phyloP scores from a whole-genome alignment of 192 early-diverging fungal genomes.

The Linnemannia exigua region DNA sequence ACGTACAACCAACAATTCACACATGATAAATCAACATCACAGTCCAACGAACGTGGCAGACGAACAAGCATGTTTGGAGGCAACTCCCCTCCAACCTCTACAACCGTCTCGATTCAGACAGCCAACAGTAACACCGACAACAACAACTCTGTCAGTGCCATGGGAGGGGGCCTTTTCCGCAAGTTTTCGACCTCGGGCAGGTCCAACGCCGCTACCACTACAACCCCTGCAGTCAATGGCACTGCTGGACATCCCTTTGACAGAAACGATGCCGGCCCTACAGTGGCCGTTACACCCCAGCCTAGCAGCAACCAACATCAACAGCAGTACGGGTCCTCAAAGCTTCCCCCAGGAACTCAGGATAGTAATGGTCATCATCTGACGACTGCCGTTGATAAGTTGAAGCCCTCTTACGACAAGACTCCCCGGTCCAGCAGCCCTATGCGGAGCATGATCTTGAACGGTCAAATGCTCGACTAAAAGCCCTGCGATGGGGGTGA shows the following conservation, averaged over 20 bases:
- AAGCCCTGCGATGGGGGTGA: neutral
- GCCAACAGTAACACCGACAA: neutral
- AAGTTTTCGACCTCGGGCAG: slow-evolving; percentile 32
- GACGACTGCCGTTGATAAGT: slow-evolving; percentile 29
- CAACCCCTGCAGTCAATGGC: neutral
- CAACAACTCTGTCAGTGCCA: neutral
- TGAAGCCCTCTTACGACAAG: slow-evolving; percentile 44
- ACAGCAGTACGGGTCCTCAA: neutral
- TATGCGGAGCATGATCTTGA: slow-evolving; percentile 53
- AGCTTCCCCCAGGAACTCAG: neutral
- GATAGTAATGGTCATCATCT: neutral
- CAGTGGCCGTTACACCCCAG: neutral
- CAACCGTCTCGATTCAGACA: neutral
- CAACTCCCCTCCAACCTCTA: slow-evolving; percentile 1
- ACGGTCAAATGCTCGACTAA: slow-evolving; percentile 57
- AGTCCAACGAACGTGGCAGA: slow-evolving; percentile 37
- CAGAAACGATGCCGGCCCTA: slow-evolving; percentile 35
- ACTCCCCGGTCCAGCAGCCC: slow-evolving; percentile 50
- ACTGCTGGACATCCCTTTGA: slow-evolving; percentile 32
- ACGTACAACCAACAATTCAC: neutral
- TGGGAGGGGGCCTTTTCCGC: slow-evolving; percentile 37
- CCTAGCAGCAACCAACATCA: slow-evolving; percentile 17
- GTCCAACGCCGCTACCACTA: neutral
- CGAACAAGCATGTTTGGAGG: slow-evolving; percentile 45
- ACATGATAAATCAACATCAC: neutral